A percentile compares a stretch with the other conserved stretches of the same genome.
Conservation (phyloP, 2,329 filamentous ascomycete species). For the Ceratocystis harringtonii region DNA sequence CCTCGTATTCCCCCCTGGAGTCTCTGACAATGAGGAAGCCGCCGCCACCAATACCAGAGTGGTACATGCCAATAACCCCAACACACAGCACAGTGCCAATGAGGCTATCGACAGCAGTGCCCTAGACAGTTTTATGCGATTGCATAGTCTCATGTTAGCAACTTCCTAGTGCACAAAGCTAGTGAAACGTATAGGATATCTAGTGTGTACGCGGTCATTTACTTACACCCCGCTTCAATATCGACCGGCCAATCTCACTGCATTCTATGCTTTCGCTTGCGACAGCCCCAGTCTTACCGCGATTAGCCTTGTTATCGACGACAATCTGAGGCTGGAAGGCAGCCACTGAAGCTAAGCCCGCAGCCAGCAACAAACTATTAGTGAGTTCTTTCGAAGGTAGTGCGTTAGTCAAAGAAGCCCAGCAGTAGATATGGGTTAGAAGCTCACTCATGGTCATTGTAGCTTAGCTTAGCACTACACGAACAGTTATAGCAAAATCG, state of each 20-base stretch:
- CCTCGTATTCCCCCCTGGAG: constrained; percentile 61
- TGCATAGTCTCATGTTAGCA: neutral
- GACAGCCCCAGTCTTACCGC: constrained; percentile 39
- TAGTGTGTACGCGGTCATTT: neutral
- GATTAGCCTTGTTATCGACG: neutral
- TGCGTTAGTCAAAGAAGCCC: neutral
- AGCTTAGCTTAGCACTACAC: neutral
- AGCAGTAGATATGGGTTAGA: neutral
- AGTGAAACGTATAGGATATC: neutral
- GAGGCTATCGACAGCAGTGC: constrained; percentile 63
- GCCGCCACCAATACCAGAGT: constrained; percentile 73
- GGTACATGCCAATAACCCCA: constrained; percentile 62
- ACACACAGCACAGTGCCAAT: constrained; percentile 62
- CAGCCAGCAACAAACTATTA: neutral
- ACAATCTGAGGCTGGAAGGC: constrained; percentile 5
- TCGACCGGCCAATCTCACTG: constrained; percentile 50
- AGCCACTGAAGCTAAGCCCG: neutral
- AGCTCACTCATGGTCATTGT: neutral
- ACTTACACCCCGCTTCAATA: constrained; percentile 39
- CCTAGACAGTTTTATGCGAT: constrained; percentile 27
- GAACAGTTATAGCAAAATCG: neutral
- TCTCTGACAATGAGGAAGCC: constrained; percentile 75
- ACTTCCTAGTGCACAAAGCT: neutral
- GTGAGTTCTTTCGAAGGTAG: neutral
- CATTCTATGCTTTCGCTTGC: constrained; percentile 56